A percentile compares a stretch with the other conserved stretches of the same genome.
Conservation (phyloP, 768 basidiomycete species). For the Hebeloma cylindrosporum region DNA sequence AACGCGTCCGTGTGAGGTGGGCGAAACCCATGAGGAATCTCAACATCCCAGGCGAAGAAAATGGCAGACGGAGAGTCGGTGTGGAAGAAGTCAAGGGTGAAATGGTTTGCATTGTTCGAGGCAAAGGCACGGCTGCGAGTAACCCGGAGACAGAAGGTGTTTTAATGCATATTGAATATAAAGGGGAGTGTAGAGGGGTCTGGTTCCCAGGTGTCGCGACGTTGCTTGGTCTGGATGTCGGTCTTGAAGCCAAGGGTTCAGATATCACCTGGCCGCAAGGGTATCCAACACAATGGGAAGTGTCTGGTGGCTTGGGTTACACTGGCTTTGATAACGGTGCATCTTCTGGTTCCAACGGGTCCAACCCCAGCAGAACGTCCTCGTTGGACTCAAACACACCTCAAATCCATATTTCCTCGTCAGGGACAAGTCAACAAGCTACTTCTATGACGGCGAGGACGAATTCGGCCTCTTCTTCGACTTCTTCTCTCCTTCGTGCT, state of each 20-base stretch:
- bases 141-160: conserved; percentile 49
- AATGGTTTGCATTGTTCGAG: conserved; percentile 60
- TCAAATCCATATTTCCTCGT: conserved; percentile 20
- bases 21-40: conserved; percentile 58
- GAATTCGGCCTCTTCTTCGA: conserved; percentile 45
- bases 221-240: conserved; percentile 74
- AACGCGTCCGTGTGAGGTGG: conserved; percentile 77
- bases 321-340: conserved; percentile 67
- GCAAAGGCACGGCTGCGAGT: conserved; percentile 41
- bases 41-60: conserved; percentile 42
- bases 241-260: conserved; percentile 65
- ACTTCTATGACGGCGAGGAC: conserved; percentile 31
- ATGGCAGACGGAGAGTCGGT: conserved; percentile 67
- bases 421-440: conserved; percentile 7
- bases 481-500: conserved; percentile 69
- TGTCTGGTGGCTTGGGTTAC: conserved; percentile 64
- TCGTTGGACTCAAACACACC: conserved; percentile 46
- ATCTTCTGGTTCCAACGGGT: conserved; percentile 25
- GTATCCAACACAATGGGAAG: conserved; percentile 52
- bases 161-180: conserved; percentile 67
- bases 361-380: conserved; percentile 45
- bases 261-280: conserved; percentile 67
- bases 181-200: conserved; percentile 69
- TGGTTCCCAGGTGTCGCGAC: conserved; percentile 87
- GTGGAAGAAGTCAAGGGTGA: conserved; percentile 68